Evolutionary conservation across 192 early-diverging fungal species (phyloP), one percentile per base, ranked within the genome.

Genomic region (Oehlia diaphana): DNA sequence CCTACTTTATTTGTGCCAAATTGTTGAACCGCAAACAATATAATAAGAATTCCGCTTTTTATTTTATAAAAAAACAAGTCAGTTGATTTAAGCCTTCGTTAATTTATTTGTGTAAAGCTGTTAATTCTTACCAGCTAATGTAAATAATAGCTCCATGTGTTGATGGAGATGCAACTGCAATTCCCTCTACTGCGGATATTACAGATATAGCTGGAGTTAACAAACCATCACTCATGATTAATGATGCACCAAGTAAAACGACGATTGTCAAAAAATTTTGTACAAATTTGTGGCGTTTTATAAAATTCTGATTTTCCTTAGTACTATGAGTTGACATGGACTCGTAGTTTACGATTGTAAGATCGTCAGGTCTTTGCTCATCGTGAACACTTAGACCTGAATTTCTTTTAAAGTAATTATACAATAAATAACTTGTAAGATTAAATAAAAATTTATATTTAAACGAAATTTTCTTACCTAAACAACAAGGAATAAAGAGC

Each of bases 401-500:
- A 63, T 75, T 21, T 39, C 74, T 75, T 44, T 47, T 47, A 47
- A 47, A 13, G 10, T 12, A 47, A 47, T 42, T 62, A 63, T 62
- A 47, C 10, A 4, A 26, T 16, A n/a, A 69, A 37, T 39, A 16
- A 37, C 35, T 21, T 0, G 35, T 33, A 19, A 68, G 12, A 35
- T 47, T 71, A 44, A 13, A 49, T 13, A 26, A 21, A 49, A 14
- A 13, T 49, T 9, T 28, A 21, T 42, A 47, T 8, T 10, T 49
- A 49, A n/a, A 50, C 7, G 14, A 14, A 47, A n/a, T 31, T n/a
- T 39, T 42, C 35, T 50, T 77, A 77, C 75, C 78, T 68, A 21
- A 85, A 82, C 10, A 90, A 74, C 35, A 89, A 72, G 2, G 88
- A 86, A 21, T 86, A 81, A 31, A 90, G 65, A 26, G 89, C 89